Evolutionary conservation across 1,284 basidiomycete species (phyloP).

Genomic region (Tilletia setariae): DNA sequence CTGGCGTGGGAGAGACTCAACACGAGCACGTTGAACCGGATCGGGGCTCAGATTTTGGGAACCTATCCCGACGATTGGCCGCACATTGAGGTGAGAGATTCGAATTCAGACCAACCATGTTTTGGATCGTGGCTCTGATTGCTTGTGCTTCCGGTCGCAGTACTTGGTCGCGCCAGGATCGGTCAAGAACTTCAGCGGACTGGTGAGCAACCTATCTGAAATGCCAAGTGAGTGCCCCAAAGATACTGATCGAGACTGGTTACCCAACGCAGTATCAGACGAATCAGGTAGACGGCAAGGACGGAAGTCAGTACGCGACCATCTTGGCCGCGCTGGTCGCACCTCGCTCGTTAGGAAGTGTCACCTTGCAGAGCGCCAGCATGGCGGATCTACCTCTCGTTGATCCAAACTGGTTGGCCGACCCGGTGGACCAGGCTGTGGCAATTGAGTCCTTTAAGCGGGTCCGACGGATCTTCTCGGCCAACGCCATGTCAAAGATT

Average conservation of each 20-base stretch:
- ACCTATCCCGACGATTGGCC: constrained; percentile 34
- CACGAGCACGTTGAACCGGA: constrained; percentile 26
- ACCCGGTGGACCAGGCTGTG: constrained; percentile 52
- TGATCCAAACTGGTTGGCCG: constrained; percentile 52
- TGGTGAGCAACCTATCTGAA: constrained; percentile 14
- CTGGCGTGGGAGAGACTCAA: constrained; percentile 38
- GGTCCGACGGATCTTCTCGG: constrained; percentile 45
- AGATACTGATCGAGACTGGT: neutral
- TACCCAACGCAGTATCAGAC: neutral
- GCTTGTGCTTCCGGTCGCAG: constrained; percentile 16
- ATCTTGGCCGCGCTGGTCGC: constrained; percentile 37
- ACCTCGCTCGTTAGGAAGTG: constrained; percentile 51
- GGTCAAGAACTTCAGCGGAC: constrained; percentile 37
- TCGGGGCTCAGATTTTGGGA: constrained; percentile 27
- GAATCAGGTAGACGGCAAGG: constrained; percentile 27
- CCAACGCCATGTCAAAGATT: constrained; percentile 52
- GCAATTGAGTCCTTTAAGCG: constrained; percentile 33
- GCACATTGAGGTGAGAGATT: constrained; percentile 20
- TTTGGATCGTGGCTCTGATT: neutral
- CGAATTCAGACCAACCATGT: neutral
- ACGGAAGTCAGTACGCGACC: constrained; percentile 25
- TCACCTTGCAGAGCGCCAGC: constrained; percentile 54
- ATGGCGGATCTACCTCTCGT: constrained; percentile 57
- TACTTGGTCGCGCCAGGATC: constrained; percentile 37
- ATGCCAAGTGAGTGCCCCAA: neutral